Evolutionary conservation across 1,284 basidiomycete genomes (phyloP).

Genomic region (Ceratobasidium sp.): DNA sequence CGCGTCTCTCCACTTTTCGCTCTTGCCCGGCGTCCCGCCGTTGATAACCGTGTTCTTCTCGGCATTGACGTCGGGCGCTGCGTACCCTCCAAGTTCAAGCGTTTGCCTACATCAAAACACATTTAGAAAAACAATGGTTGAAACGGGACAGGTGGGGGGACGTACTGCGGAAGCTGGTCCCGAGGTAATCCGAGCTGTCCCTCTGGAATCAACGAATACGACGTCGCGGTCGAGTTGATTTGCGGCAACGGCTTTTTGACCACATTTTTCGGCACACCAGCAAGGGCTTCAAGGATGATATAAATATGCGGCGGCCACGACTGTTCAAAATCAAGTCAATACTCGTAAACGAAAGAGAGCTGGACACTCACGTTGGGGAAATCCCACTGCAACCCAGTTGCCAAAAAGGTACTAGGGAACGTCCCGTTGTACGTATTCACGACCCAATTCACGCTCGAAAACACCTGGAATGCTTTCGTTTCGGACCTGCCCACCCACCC

Average conservation of each 20-base stretch:
- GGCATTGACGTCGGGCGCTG: conserved; percentile 67
- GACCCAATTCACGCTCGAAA: conserved; percentile 78
- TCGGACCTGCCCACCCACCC: conserved; percentile 48
- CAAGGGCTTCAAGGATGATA: conserved; percentile 81
- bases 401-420: conserved; percentile 76
- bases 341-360: not conserved
- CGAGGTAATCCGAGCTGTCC: conserved; percentile 80
- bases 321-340: conserved; percentile 36
- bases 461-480: conserved; percentile 74
- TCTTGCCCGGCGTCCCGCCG: conserved; percentile 69
- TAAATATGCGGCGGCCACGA: conserved; percentile 89
- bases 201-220: conserved; percentile 74
- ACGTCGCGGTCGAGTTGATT: conserved; percentile 62
- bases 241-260: conserved; percentile 64
- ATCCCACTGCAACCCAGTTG: conserved; percentile 85
- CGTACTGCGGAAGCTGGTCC: conserved; percentile 66
- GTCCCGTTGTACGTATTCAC: conserved; percentile 88
- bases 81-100: conserved; percentile 58
- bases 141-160: not conserved
- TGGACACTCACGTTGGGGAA: conserved; percentile 48
- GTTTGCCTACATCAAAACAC: conserved; percentile 61
- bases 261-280: conserved; percentile 74
- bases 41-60: conserved; percentile 71
- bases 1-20: conserved; percentile 53
- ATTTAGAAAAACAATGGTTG: not conserved